Evolutionary conservation across 2,329 filamentous ascomycete species (phyloP).

Genomic region (Penicillium sp.): DNA sequence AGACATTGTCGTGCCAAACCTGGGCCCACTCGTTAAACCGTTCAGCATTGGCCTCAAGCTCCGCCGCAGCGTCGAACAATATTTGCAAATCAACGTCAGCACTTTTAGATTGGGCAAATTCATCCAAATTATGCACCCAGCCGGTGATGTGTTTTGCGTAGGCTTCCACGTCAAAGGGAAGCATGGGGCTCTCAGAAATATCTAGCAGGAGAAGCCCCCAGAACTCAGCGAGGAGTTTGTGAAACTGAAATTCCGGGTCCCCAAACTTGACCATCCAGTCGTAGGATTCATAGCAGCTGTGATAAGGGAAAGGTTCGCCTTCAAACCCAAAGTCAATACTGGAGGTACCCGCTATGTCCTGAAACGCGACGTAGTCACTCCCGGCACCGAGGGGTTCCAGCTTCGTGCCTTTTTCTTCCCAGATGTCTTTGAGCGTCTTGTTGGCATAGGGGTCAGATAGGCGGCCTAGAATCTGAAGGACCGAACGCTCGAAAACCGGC

Average conservation of each 20-base stretch:
- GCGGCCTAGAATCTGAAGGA: constrained; percentile 70
- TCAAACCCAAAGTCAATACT: constrained; percentile 80
- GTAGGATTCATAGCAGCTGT: constrained; percentile 86
- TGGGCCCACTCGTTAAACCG: constrained; percentile 74
- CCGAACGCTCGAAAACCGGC: constrained; percentile 70
- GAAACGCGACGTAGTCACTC: constrained; percentile 86
- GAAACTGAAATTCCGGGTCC: constrained; percentile 80
- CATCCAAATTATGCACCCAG: constrained; percentile 66
- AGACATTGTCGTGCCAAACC: constrained; percentile 70
- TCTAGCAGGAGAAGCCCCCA: constrained; percentile 81
- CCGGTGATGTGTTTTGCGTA: constrained; percentile 65
- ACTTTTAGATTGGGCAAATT: constrained; percentile 60
- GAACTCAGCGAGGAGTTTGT: constrained; percentile 73
- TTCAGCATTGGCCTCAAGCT: constrained; percentile 59
- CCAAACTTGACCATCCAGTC: constrained; percentile 77
- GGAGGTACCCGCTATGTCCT: constrained; percentile 83
- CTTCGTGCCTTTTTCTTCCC: constrained; percentile 60
- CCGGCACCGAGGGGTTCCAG: constrained; percentile 69
- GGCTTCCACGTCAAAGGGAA: constrained; percentile 74
- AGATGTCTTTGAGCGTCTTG: constrained; percentile 68
- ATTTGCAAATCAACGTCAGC: constrained; percentile 55
- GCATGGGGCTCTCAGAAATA: constrained; percentile 72
- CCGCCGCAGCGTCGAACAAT: constrained; percentile 61
- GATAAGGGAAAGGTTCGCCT: constrained; percentile 65
- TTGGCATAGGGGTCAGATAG: constrained; percentile 71